Evolutionary conservation across 2,329 filamentous ascomycete species (phyloP).

Genomic region (Calonectria honghensis): DNA sequence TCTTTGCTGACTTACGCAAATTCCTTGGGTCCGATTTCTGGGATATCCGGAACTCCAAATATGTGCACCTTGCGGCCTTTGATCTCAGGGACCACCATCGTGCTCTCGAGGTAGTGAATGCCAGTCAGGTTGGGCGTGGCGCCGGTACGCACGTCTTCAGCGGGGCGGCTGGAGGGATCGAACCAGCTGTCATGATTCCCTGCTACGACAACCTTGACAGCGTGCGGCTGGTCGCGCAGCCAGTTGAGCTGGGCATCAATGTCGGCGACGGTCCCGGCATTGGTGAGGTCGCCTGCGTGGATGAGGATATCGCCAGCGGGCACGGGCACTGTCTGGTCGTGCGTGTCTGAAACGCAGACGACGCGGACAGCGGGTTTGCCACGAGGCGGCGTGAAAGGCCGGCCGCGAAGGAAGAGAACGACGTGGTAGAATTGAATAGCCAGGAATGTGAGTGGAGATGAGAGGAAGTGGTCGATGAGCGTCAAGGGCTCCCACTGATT

Average conservation of each 20-base stretch:
- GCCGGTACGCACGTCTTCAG: constrained; percentile 72
- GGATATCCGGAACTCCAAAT: constrained; percentile 89
- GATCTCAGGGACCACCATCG: constrained; percentile 78
- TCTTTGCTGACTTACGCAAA: constrained; percentile 71
- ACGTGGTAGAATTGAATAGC: constrained; percentile 78
- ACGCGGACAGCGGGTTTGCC: constrained; percentile 79
- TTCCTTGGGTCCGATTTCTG: constrained; percentile 80
- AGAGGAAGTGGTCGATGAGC: constrained; percentile 77
- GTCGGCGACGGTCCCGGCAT: constrained; percentile 81
- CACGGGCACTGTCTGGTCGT: constrained; percentile 77
- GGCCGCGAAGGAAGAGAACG: constrained; percentile 80
- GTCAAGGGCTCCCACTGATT: constrained; percentile 70
- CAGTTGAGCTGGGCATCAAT: constrained; percentile 91
- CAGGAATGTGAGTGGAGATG: constrained; percentile 80
- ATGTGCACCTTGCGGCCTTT: constrained; percentile 73
- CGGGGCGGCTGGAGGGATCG: constrained; percentile 77
- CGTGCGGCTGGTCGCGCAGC: constrained; percentile 83
- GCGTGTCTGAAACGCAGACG: constrained; percentile 94
- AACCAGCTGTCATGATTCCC: constrained; percentile 95
- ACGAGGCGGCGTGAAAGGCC: constrained; percentile 75
- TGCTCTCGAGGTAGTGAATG: constrained; percentile 85
- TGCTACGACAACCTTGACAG: constrained; percentile 86
- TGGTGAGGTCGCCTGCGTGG: constrained; percentile 90
- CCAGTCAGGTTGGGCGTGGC: constrained; percentile 78
- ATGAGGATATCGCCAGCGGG: constrained; percentile 90